These are phyloP conservation scores for Avicennia marina DNA, from an alignment of 257 asterid species.

Conservation along the genomic window DNA sequence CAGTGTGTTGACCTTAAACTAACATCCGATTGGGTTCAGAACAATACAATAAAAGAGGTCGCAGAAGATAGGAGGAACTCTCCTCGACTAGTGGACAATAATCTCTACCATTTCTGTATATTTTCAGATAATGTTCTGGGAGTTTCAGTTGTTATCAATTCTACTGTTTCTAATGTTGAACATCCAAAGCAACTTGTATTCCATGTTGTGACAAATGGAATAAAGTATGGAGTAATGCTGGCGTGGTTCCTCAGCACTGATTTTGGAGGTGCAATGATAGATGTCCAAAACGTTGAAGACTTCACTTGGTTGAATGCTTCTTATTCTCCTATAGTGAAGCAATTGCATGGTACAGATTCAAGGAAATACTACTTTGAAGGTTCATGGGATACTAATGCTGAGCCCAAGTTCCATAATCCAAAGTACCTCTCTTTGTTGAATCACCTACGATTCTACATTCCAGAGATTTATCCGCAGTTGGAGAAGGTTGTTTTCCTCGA, in stretches of 20 bases:
- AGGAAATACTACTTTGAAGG: conserved; percentile 35
- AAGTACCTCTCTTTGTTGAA: conserved; percentile 47
- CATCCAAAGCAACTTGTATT: conserved; percentile 74
- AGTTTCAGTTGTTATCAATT: conserved; percentile 62
- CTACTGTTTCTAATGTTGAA: conserved; percentile 60
- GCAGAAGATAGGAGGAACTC: conserved; percentile 50
- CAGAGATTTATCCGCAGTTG: conserved; percentile 64
- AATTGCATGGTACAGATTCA: conserved; percentile 31
- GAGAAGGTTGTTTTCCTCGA: conserved; percentile 72
- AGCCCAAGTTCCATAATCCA: conserved; percentile 44
- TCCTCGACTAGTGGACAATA: conserved; percentile 59
- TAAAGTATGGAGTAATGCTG: conserved; percentile 58
- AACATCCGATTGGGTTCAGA: conserved; percentile 51
- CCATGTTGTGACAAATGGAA: conserved; percentile 60
- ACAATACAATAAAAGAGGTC: conserved; percentile 29
- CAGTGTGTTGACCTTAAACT: conserved; percentile 60
- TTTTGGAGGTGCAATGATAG: conserved; percentile 53
- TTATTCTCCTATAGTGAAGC: conserved; percentile 56
- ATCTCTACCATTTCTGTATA: conserved; percentile 69
- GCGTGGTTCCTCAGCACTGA: conserved; percentile 67
- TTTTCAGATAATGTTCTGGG: conserved; percentile 70
- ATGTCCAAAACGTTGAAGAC: conserved; percentile 53
- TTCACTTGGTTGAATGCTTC: conserved; percentile 63
- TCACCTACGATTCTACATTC: conserved; percentile 70
- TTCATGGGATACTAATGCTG: conserved; percentile 25